Percentiles rank a stretch among this genome's conserved stretches.
These are phyloP conservation scores for Schoenoplectus tabernaemontani DNA, from an alignment of 202 grass and related monocot species.

Conservation along the genomic window DNA sequence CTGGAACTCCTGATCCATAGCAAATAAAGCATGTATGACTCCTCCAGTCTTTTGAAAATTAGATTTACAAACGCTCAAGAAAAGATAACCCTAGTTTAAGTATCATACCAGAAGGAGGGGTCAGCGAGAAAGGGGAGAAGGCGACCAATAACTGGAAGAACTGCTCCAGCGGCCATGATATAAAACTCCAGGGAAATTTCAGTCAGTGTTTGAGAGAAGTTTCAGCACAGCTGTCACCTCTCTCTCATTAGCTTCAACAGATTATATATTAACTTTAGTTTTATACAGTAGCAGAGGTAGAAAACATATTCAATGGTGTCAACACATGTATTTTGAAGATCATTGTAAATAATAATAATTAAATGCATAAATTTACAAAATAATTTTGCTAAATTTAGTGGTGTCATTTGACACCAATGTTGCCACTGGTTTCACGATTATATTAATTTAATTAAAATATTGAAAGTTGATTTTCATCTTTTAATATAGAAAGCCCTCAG, in stretches of 20 bases:
- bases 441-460: background rate
- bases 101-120: conserved; percentile 47
- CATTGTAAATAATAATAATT: no score
- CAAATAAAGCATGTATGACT: background rate
- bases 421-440: no score
- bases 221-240: conserved; percentile 66
- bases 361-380: no score
- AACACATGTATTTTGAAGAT: no score
- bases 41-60: background rate
- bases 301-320: no score
- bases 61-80: background rate
- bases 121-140: conserved; percentile 76
- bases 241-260: conserved; percentile 46
- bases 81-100: background rate
- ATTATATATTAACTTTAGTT: background rate
- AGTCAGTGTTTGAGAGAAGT: conserved; percentile 60
- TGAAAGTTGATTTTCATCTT: background rate
- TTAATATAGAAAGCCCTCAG: background rate
- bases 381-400: no score
- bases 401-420: no score
- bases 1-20: background rate
- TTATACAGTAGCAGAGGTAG: no score
- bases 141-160: conserved; percentile 69
- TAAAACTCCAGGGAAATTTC: conserved; percentile 71
- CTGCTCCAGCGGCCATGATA: conserved; percentile 63